A percentile compares a stretch with the other conserved stretches of the same genome.
Evolutionary conservation across 257 asterid species (phyloP).

Genomic region (Avicennia marina): DNA sequence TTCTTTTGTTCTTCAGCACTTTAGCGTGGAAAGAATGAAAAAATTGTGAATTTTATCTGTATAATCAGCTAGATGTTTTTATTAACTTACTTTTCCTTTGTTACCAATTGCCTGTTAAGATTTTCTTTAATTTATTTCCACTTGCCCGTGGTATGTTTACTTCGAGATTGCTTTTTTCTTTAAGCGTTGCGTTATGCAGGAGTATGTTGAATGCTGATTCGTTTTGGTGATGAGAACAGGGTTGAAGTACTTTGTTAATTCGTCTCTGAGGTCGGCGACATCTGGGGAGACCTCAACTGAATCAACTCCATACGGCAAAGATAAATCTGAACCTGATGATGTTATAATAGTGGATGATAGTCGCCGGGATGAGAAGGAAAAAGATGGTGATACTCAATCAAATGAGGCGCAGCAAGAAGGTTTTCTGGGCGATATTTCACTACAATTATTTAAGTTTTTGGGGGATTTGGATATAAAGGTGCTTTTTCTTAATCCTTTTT

Average conservation of each 20-base stretch:
- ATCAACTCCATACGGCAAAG: neutral
- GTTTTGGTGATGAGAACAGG: conserved; percentile 21
- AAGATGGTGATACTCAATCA: conserved; percentile 10
- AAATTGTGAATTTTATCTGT: neutral
- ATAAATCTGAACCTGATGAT: conserved; percentile 12
- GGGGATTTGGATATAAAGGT: conserved; percentile 42
- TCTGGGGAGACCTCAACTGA: too few relatives aligned
- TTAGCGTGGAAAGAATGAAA: neutral
- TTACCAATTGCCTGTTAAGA: neutral
- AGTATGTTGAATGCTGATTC: neutral
- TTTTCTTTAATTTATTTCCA: neutral
- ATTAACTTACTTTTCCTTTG: neutral
- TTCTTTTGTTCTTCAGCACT: neutral
- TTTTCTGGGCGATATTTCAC: conserved; percentile 22
- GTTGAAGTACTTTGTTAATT: conserved; percentile 12
- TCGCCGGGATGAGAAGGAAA: conserved; percentile 15
- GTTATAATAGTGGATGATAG: conserved; percentile 13
- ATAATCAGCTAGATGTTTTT: neutral
- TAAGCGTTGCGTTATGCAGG: neutral
- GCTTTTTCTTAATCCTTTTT: neutral
- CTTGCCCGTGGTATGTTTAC: neutral
- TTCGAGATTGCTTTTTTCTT: neutral
- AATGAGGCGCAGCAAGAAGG: conserved; percentile 25
- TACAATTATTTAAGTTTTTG: conserved; percentile 28
- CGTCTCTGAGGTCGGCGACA: conserved; percentile 21